Conservation (phyloP, 2,329 filamentous ascomycete genomes). For the Fusarium camptoceras region DNA sequence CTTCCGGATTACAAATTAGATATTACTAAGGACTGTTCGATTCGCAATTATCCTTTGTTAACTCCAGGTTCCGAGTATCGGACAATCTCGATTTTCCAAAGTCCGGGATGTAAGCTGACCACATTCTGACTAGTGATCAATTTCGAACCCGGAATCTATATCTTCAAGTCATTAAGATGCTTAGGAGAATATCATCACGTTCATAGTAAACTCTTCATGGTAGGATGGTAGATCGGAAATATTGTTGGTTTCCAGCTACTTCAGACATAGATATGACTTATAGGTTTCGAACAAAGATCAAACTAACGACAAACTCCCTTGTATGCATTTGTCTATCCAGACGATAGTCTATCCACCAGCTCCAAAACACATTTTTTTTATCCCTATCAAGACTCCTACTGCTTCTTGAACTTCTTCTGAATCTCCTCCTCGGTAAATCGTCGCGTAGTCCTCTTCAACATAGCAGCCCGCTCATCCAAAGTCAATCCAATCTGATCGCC, state of each 20-base stretch:
- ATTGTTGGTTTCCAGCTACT: neutral
- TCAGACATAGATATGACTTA: too few relatives aligned
- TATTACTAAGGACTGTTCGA: neutral
- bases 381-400: neutral
- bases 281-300: neutral
- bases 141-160: too few relatives aligned
- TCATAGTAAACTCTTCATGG: neutral
- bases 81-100: constrained; percentile 34
- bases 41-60: neutral
- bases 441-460: constrained; percentile 42
- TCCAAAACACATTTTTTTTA: neutral
- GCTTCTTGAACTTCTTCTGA: constrained; percentile 35
- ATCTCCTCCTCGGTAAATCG: constrained; percentile 45
- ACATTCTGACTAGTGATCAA: too few relatives aligned
- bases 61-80: constrained; percentile 2
- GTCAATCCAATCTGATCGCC: constrained; percentile 76
- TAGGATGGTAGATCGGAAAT: neutral
- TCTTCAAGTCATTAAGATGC: neutral
- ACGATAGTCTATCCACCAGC: neutral
- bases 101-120: constrained; percentile 15
- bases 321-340: neutral
- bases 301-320: neutral
- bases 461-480: constrained; percentile 55
- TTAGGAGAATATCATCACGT: neutral
- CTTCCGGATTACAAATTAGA: neutral